These are phyloP conservation scores for Malbranchea cinnamomea DNA, from an alignment of 2,329 filamentous ascomycete species.

Conservation along the genomic window DNA sequence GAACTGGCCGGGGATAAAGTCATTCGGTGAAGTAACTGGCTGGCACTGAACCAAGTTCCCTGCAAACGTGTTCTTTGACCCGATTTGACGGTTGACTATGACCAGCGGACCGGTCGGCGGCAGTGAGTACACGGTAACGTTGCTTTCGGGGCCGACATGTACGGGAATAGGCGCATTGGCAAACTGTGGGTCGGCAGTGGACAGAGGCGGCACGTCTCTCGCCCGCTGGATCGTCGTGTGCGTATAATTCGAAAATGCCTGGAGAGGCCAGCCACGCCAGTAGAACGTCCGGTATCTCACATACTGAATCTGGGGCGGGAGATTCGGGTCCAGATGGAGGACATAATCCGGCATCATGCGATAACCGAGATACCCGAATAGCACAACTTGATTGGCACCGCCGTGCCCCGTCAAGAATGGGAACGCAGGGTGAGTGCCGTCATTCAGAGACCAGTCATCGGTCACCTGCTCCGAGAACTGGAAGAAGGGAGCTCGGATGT, in stretches of 20 bases:
- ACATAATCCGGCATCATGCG: constrained; percentile 43
- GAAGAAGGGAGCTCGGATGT: constrained; percentile 51
- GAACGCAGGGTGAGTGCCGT: constrained; percentile 52
- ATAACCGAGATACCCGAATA: constrained; percentile 54
- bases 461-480: constrained; percentile 55
- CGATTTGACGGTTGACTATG: constrained; percentile 44
- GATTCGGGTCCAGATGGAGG: constrained; percentile 46
- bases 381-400: constrained; percentile 50
- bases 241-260: constrained; percentile 45
- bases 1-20: constrained; percentile 50
- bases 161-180: constrained; percentile 42
- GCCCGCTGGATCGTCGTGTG: constrained; percentile 48
- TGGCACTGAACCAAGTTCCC: constrained; percentile 53
- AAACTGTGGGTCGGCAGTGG: constrained; percentile 41
- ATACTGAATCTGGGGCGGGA: constrained; percentile 50
- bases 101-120: constrained; percentile 36
- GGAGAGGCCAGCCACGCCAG: constrained; percentile 50
- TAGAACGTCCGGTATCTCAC: constrained; percentile 49
- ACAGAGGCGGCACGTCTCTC: constrained; percentile 26
- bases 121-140: constrained; percentile 32
- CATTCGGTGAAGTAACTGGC: constrained; percentile 33
- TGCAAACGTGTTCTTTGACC: constrained; percentile 36
- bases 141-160: constrained; percentile 34
- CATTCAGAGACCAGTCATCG: constrained; percentile 45
- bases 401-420: constrained; percentile 59